phyloP scores from a whole-genome alignment of 495 filamentous ascomycete species.

The Tuber aestivum region DNA sequence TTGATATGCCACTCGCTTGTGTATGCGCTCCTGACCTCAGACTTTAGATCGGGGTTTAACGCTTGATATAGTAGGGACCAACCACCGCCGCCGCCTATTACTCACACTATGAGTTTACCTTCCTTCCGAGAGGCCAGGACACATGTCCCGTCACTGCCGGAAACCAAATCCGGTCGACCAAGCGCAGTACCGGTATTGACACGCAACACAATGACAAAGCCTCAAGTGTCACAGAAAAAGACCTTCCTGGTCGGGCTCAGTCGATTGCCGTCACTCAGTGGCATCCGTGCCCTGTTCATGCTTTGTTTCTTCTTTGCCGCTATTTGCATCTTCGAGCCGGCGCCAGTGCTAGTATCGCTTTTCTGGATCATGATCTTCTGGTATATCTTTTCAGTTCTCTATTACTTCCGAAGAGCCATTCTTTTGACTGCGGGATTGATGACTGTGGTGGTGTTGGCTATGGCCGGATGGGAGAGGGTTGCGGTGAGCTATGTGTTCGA shows the following conservation, averaged over 20 bases:
- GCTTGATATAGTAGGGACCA: not conserved
- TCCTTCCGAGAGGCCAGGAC: not conserved
- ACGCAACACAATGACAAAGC: not conserved
- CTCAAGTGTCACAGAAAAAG: not conserved
- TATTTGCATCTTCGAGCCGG: not conserved
- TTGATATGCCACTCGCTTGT: not conserved
- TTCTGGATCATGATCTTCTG: not conserved
- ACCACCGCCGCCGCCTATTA: not conserved
- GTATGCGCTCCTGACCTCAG: not conserved
- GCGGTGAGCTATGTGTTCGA: not conserved
- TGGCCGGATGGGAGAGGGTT: not conserved
- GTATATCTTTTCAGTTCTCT: not conserved
- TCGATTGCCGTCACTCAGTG: not conserved
- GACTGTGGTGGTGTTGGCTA: not conserved
- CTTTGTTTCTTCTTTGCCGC: not conserved
- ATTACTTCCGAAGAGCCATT: not conserved
- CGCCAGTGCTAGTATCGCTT: not conserved
- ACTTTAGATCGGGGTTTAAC: not conserved
- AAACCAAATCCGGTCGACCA: not conserved
- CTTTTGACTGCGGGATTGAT: not conserved
- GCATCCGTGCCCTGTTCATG: not conserved
- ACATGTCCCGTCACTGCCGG: not conserved
- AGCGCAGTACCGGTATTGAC: not conserved
- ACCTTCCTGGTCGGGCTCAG: not conserved
- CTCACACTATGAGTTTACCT: not conserved